phyloP scores from a whole-genome alignment of 176 grass and related monocot species.

The Phoenix roebelenii region DNA sequence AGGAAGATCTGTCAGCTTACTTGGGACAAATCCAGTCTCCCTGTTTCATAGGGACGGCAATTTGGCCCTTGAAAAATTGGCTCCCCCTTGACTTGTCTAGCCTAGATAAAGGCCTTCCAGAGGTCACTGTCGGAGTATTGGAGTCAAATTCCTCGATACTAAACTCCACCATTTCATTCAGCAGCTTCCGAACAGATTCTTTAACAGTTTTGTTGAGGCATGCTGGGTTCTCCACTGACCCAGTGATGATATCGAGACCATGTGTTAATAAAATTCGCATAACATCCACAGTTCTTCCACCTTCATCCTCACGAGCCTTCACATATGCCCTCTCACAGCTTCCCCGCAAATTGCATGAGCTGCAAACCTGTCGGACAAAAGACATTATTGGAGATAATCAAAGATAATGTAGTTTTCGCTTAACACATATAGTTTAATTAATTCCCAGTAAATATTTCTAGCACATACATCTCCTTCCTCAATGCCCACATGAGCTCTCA shows the following conservation, averaged over 20 bases:
- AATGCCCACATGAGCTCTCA: slow-evolving; percentile 68
- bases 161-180: slow-evolving; percentile 49
- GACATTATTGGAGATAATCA: background rate
- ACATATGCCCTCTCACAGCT: slow-evolving; percentile 77
- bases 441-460: background rate
- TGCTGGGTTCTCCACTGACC: slow-evolving; percentile 56
- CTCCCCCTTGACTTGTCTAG: background rate
- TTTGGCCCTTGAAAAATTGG: slow-evolving; percentile 7
- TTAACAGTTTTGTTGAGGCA: slow-evolving; percentile 60
- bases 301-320: slow-evolving; percentile 66
- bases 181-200: slow-evolving; percentile 65
- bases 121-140: slow-evolving; percentile 11
- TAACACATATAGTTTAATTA: background rate
- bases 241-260: slow-evolving; percentile 60
- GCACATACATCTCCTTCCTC: slow-evolving; percentile 72
- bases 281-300: slow-evolving; percentile 82
- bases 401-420: no score
- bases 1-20: slow-evolving; percentile 30
- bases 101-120: slow-evolving; percentile 11
- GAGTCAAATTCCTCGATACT: slow-evolving; percentile 30
- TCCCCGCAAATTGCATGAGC: slow-evolving; percentile 72
- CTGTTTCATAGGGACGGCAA: slow-evolving; percentile 51
- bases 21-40: slow-evolving; percentile 94
- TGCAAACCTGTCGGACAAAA: slow-evolving; percentile 66
- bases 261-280: slow-evolving; percentile 77